These are phyloP conservation scores for Dothideomycetes sp. DNA, from an alignment of 2,329 filamentous ascomycete genomes.

Conservation along the genomic window DNA sequence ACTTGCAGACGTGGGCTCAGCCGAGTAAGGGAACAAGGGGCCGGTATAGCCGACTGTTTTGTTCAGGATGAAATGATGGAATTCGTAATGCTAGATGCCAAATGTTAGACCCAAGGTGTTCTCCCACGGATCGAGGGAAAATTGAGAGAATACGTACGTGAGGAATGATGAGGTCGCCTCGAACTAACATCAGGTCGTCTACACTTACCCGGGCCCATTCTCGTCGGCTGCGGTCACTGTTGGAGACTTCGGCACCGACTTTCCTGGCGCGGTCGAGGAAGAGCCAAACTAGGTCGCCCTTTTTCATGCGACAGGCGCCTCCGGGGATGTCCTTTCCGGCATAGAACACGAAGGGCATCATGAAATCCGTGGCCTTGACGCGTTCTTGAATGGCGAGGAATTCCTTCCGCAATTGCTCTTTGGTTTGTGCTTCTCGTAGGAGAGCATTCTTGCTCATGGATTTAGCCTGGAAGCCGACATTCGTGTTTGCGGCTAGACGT, in stretches of 20 bases:
- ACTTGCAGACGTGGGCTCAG: constrained; percentile 35
- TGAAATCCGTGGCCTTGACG: constrained; percentile 79
- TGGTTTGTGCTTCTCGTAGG: constrained; percentile 65
- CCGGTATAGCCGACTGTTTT: constrained; percentile 65
- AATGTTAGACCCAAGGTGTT: too few relatives aligned
- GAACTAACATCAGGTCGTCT: constrained; percentile 87
- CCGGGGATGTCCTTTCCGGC: constrained; percentile 85
- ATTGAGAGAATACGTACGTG: constrained; percentile 54
- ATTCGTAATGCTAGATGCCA: constrained; percentile 93
- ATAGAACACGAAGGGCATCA: constrained; percentile 93
- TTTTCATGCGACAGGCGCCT: constrained; percentile 75
- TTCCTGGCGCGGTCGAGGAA: constrained; percentile 88
- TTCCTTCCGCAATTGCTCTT: constrained; percentile 64
- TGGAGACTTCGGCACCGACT: constrained; percentile 73
- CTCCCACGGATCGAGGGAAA: constrained; percentile 5
- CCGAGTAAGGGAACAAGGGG: constrained; percentile 66
- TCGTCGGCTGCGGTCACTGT: constrained; percentile 52
- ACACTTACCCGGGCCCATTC: constrained; percentile 92
- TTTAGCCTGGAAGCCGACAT: constrained; percentile 57
- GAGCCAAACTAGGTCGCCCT: constrained; percentile 86
- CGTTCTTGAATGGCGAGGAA: constrained; percentile 75
- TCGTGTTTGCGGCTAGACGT: constrained; percentile 50
- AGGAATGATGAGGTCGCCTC: constrained; percentile 82
- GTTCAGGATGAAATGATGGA: constrained; percentile 95
- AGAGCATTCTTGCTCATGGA: constrained; percentile 65